phyloP scores from a whole-genome alignment of 2,329 filamentous ascomycete species.

The Aspergillus piperis region DNA sequence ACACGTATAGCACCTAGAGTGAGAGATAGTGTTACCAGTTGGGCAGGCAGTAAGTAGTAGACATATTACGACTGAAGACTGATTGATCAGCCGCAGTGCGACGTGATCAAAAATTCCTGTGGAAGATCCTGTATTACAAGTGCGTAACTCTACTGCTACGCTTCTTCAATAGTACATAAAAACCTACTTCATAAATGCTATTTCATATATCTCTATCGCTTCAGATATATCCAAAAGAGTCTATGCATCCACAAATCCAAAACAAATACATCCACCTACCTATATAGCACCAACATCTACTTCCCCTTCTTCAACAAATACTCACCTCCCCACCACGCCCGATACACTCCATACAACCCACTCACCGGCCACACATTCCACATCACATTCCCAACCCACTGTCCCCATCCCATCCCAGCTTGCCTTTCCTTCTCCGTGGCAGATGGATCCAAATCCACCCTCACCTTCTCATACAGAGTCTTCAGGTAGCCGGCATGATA shows the following conservation, averaged over 20 bases:
- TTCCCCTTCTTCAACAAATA: conserved; percentile 19
- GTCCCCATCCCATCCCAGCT: conserved; percentile 12
- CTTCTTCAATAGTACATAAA: no score
- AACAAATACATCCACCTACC: neutral
- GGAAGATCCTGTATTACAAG: no score
- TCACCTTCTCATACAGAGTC: conserved; percentile 25
- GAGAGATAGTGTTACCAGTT: no score
- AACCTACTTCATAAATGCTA: neutral
- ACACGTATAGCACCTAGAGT: no score
- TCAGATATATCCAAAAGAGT: neutral
- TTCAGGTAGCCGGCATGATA: conserved; percentile 36
- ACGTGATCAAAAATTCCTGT: rapidly evolving
- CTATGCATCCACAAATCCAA: neutral
- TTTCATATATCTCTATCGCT: no score
- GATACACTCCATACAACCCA: conserved; percentile 29
- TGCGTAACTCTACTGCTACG: no score
- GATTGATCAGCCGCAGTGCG: no score
- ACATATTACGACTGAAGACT: no score
- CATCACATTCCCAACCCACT: conserved; percentile 16
- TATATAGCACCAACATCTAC: neutral
- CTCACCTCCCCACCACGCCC: conserved; percentile 27
- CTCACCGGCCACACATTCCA: conserved; percentile 29
- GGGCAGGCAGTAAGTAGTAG: no score
- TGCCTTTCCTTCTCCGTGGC: neutral
- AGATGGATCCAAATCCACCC: conserved; percentile 15